Percentiles rank a stretch among this genome's conserved stretches.
phyloP scores from a whole-genome alignment of 345 rosid genomes.

The Viola odorata region DNA sequence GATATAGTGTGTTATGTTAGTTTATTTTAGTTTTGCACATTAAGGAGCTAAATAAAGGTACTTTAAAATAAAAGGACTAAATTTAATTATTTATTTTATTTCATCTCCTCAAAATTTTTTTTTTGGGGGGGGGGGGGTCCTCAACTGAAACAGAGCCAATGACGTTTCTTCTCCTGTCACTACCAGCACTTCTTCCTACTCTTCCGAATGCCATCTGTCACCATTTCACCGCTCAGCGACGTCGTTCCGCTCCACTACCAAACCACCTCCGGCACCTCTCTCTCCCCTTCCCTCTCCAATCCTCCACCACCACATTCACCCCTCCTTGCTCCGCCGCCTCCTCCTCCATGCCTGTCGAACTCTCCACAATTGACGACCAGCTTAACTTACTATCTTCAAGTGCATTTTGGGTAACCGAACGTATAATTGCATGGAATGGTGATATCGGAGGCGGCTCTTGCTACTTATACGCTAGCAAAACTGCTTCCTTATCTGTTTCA shows the following conservation, averaged over 20 bases:
- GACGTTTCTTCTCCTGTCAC: neutral
- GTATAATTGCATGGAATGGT: conserved; percentile 76
- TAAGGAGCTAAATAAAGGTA: too few species aligned
- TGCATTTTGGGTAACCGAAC: conserved; percentile 65
- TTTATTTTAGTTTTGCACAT: too few species aligned
- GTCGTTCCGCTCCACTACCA: conserved; percentile 1
- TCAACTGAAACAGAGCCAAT: too few species aligned
- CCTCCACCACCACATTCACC: conserved; percentile 11
- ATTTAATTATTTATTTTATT: too few species aligned
- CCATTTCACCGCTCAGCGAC: conserved; percentile 6
- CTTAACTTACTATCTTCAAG: conserved; percentile 48
- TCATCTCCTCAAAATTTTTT: too few species aligned
- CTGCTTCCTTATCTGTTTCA: conserved; percentile 49
- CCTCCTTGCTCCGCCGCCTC: conserved; percentile 31
- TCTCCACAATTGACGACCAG: conserved; percentile 38
- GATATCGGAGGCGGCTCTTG: conserved; percentile 53
- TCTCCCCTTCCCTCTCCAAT: conserved; percentile 11
- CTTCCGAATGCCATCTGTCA: neutral
- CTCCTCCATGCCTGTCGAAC: conserved; percentile 40
- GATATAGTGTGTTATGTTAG: too few species aligned
- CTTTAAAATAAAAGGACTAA: too few species aligned
- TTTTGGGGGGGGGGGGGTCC: too few species aligned
- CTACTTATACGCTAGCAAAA: conserved; percentile 61
- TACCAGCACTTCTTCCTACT: conserved; percentile 1
- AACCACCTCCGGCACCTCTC: conserved; percentile 6